Conservation (phyloP, 2,329 filamentous ascomycete genomes). For the Fusarium veterinarium region DNA sequence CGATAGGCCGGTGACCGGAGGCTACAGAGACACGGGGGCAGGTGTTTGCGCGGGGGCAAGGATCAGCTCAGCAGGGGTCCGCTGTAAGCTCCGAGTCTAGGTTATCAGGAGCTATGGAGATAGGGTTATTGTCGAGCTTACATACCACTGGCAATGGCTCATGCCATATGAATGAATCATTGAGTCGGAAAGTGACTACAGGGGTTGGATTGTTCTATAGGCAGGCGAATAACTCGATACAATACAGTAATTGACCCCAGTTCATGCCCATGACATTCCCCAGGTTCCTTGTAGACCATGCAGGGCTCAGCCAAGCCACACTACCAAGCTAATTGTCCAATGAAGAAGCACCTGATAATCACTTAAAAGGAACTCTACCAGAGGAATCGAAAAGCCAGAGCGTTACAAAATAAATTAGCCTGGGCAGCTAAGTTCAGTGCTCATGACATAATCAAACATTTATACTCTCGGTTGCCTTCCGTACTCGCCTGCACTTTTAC, state of each 20-base stretch:
- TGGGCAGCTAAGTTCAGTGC: not conserved
- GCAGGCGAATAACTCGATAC: not conserved
- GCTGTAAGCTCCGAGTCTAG: slow-evolving; percentile 14
- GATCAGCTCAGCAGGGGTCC: slow-evolving; percentile 38
- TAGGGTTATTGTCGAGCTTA: not conserved
- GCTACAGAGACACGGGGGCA: slow-evolving; percentile 9
- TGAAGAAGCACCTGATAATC: slow-evolving; percentile 12
- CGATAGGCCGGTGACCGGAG: slow-evolving; percentile 46
- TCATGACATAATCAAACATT: not conserved
- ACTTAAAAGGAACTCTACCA: not conserved
- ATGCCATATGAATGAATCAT: not conserved
- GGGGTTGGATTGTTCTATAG: not conserved
- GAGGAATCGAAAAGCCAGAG: not conserved
- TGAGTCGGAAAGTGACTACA: too few species aligned
- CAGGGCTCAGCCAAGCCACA: slow-evolving; percentile 34
- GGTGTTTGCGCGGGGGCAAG: slow-evolving; percentile 28
- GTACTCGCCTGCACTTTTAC: not conserved
- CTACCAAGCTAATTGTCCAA: slow-evolving; percentile 20
- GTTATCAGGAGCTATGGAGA: not conserved
- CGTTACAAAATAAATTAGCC: not conserved
- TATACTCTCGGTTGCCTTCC: not conserved
- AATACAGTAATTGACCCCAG: not conserved
- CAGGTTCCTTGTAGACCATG: slow-evolving; percentile 32
- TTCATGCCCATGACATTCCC: slow-evolving; percentile 26
- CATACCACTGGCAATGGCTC: not conserved